Base-by-base conservation (phyloP, 257 asterid species). In the Solanum appendiculatum region DNA sequence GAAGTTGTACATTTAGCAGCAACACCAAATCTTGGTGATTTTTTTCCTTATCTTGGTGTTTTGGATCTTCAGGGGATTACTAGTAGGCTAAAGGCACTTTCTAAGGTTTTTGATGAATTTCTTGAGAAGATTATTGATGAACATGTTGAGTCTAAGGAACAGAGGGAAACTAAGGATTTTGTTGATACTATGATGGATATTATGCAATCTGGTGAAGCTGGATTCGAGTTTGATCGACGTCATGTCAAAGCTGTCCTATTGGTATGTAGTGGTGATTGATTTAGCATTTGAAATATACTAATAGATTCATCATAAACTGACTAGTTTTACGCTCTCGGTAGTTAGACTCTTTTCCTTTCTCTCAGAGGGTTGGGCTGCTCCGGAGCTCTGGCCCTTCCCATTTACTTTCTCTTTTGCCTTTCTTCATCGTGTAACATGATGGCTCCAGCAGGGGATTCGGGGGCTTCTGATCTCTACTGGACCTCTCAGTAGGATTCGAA, bases 41-140 rank as follows among this genome's bases (percentile, higher is more conserved):
- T 56, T 12, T 85, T 87, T 40, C 91, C 89, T 40, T 69, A n/a
- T 34, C 87, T 89, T 25, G 83, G 85, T 36, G 42, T 70, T 14
- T 86, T 89, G 70, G 91, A 89, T 18, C 70, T 86, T 36, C 89
- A 89, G 10, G 91, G 91, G 12, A 18, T 87, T 14, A 87, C 86
- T 23, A 4, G 84, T 21, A 68, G 86, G 14, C 29, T 86, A 14
- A 89, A 87, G 84, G 63, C 42, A 10, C 46, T 89, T 5, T 13
- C 56, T 5, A 86, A 82, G 77, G 86, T 70, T 34, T 82, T 85
- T 5, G 88, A 89, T 66, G 31, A 44, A 1, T 87, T 89, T 25
- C 54, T 89, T 2, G 91, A 87, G 85, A 85, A 51, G 54, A 82
- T 85, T 34, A 80, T 89, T 13, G 84, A 68, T 4, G 89, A 85